These are phyloP conservation scores for Suaeda aralocaspica DNA, from an alignment of 148 eudicot species.

Conservation along the genomic window DNA sequence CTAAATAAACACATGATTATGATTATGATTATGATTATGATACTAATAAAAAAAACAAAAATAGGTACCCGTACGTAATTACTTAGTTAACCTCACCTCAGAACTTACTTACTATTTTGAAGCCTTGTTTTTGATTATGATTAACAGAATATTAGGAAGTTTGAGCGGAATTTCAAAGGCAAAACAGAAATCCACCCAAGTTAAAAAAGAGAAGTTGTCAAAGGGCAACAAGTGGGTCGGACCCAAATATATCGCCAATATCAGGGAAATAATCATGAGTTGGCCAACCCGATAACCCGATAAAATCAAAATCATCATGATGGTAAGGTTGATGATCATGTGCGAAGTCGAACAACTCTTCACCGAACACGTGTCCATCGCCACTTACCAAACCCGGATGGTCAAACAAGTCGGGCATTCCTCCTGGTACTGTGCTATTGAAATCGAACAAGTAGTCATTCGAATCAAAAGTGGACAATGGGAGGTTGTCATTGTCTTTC, in stretches of 20 bases:
- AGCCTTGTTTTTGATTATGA: not conserved
- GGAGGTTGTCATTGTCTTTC: not conserved
- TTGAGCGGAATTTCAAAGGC: not conserved
- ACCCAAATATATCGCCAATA: slow-evolving; percentile 66
- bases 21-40: not conserved
- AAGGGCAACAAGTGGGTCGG: slow-evolving; percentile 54
- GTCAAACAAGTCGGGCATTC: slow-evolving; percentile 41
- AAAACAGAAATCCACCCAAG: not conserved
- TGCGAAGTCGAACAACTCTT: slow-evolving; percentile 26
- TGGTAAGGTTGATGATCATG: slow-evolving; percentile 20
- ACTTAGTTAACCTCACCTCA: not conserved
- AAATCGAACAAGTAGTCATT: slow-evolving; percentile 44
- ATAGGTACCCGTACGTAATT: not conserved
- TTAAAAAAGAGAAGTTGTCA: slow-evolving; percentile 6
- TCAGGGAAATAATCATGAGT: slow-evolving; percentile 49
- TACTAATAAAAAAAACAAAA: not conserved
- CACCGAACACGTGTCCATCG: slow-evolving; percentile 20
- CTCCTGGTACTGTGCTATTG: slow-evolving; percentile 10
- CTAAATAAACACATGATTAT: slow-evolving; percentile 18
- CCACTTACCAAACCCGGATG: slow-evolving; percentile 12
- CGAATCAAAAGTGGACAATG: slow-evolving; percentile 28
- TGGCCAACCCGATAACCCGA: slow-evolving; percentile 37
- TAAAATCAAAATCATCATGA: slow-evolving; percentile 34
- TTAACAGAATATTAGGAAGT: too few species aligned
- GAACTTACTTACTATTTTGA: not conserved